A percentile compares a stretch with the other conserved stretches of the same genome.
Evolutionary conservation across 2,329 filamentous ascomycete species (phyloP).

Genomic region (Microascus cirrosus): DNA sequence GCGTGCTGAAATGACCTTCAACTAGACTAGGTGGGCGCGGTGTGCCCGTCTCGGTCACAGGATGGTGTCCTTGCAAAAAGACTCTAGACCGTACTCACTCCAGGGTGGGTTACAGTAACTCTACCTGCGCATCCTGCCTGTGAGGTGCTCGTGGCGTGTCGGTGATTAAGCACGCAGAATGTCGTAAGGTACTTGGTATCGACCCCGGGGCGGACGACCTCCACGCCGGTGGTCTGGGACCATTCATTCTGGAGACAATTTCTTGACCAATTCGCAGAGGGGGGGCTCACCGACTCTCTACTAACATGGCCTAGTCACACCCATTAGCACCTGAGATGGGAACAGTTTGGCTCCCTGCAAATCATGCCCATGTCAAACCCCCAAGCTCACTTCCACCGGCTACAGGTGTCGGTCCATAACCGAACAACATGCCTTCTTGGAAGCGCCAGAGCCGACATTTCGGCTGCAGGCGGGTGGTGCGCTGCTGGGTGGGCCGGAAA

Average conservation of each 20-base stretch:
- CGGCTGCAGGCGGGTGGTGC: not conserved
- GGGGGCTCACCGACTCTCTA: not conserved
- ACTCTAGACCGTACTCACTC: not conserved
- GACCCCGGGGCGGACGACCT: not conserved
- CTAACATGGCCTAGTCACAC: not conserved
- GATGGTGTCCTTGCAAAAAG: too few relatives aligned
- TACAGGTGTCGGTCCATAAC: not conserved
- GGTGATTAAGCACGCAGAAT: not conserved
- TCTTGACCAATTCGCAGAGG: not conserved
- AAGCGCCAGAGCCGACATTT: not conserved
- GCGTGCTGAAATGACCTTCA: not conserved
- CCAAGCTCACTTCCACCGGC: not conserved
- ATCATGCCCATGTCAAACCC: not conserved
- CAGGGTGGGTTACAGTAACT: not conserved
- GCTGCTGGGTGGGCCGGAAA: not conserved
- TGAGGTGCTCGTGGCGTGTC: not conserved
- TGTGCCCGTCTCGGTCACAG: too few relatives aligned
- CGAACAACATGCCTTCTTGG: not conserved
- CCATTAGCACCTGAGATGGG: not conserved
- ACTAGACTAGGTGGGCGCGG: too few relatives aligned
- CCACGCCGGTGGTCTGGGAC: not conserved
- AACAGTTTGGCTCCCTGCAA: not conserved
- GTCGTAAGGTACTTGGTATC: not conserved
- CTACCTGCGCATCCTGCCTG: constrained; percentile 2
- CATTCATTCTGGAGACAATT: not conserved